These are phyloP conservation scores for Vanrija sp. DNA, from an alignment of 1,284 basidiomycete species.

Conservation along the genomic window DNA sequence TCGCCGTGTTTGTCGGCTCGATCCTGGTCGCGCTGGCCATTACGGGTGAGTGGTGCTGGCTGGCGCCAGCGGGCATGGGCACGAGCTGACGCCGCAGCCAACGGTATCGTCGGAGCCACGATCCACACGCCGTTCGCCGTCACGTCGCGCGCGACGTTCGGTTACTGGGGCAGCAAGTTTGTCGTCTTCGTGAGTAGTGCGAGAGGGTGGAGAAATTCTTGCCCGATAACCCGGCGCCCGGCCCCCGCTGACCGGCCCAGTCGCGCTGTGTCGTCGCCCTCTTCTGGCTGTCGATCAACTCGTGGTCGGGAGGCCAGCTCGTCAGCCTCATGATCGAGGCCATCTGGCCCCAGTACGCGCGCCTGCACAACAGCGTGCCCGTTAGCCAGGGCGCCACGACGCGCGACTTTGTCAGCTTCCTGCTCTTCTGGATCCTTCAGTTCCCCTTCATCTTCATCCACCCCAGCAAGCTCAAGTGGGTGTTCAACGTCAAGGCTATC, in stretches of 20 bases:
- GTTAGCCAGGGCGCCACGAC: slow-evolving; percentile 31
- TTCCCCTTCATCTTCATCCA: slow-evolving; percentile 65
- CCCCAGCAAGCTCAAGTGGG: slow-evolving; percentile 64
- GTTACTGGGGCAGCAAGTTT: slow-evolving; percentile 54
- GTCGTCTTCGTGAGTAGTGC: slow-evolving; percentile 59
- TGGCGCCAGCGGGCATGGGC: no score
- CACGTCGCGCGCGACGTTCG: slow-evolving; percentile 67
- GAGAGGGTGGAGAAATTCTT: not conserved
- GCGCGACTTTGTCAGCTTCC: slow-evolving; percentile 59
- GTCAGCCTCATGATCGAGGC: slow-evolving; percentile 21
- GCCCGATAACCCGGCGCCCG: not conserved
- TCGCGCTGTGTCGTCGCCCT: slow-evolving; percentile 55
- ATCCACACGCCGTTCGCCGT: slow-evolving; percentile 64
- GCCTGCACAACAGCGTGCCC: slow-evolving; percentile 18
- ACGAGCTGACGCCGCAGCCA: slow-evolving; percentile 31
- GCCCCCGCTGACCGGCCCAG: slow-evolving; percentile 1
- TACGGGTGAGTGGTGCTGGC: slow-evolving; percentile 4
- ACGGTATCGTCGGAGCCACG: slow-evolving; percentile 65
- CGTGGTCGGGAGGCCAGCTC: slow-evolving; percentile 44
- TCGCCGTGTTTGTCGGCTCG: slow-evolving; percentile 12
- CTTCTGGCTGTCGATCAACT: slow-evolving; percentile 68
- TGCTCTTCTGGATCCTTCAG: slow-evolving; percentile 61
- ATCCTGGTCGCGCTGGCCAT: slow-evolving; percentile 7
- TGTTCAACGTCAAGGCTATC: slow-evolving; percentile 62
- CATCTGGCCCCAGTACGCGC: slow-evolving; percentile 25